A percentile compares a stretch with the other conserved stretches of the same genome.
Evolutionary conservation across 2,329 filamentous ascomycete genomes (phyloP).

Genomic region (Thelonectria blattea): DNA sequence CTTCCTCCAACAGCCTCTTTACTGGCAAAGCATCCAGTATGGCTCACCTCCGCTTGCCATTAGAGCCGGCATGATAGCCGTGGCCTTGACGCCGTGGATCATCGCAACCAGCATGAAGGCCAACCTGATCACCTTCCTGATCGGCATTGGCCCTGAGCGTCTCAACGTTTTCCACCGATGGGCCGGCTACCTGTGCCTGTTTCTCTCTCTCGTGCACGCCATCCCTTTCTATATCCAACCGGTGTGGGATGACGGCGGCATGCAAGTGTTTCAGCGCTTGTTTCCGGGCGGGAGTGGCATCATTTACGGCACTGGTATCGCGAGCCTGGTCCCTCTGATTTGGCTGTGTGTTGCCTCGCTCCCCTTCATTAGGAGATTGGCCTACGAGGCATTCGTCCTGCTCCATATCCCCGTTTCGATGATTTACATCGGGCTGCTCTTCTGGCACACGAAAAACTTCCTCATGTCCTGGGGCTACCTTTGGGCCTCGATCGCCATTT

Average conservation of each 20-base stretch:
- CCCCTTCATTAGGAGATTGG: constrained; percentile 74
- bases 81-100: constrained; percentile 93
- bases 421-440: constrained; percentile 81
- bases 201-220: constrained; percentile 82
- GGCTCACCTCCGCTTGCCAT: constrained; percentile 90
- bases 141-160: constrained; percentile 89
- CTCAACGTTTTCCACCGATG: constrained; percentile 93
- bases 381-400: constrained; percentile 85
- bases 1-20: constrained; percentile 87
- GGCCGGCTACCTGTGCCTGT: constrained; percentile 85
- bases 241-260: constrained; percentile 79
- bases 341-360: constrained; percentile 88
- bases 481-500: constrained; percentile 80
- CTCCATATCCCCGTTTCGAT: constrained; percentile 84
- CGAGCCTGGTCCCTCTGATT: constrained; percentile 78
- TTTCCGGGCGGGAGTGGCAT: constrained; percentile 70
- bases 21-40: constrained; percentile 84
- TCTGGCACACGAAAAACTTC: constrained; percentile 97
- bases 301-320: constrained; percentile 85
- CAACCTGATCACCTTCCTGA: constrained; percentile 82
- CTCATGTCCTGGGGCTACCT: constrained; percentile 90
- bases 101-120: constrained; percentile 89
- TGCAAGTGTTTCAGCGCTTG: constrained; percentile 71
- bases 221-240: constrained; percentile 91
- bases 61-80: constrained; percentile 87